These are phyloP conservation scores for Beta corolliflora DNA, from an alignment of 179 eudicot species.

Conservation along the genomic window DNA sequence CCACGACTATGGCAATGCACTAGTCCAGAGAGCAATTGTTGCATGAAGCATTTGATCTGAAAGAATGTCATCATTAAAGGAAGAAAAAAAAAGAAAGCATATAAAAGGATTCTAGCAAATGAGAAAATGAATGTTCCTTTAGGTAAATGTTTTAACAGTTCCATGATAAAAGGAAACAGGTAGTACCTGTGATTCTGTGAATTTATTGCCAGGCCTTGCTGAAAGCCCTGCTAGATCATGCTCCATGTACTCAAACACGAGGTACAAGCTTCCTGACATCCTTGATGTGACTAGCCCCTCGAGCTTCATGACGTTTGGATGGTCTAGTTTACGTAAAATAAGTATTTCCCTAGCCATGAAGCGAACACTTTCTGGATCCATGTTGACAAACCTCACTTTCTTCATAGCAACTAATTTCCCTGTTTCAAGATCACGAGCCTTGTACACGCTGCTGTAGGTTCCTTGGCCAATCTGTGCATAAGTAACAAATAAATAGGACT, in stretches of 20 bases:
- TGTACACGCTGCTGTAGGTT: conserved; percentile 60
- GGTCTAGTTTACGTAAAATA: conserved; percentile 50
- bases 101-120: background rate
- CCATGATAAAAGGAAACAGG: background rate
- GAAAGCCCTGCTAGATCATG: conserved; percentile 61
- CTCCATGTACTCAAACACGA: conserved; percentile 62
- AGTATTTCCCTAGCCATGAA: conserved; percentile 63
- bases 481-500: background rate
- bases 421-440: conserved; percentile 52
- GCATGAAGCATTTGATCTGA: conserved; percentile 56
- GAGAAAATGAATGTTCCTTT: background rate
- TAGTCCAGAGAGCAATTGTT: conserved; percentile 48
- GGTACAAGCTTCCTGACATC: conserved; percentile 55
- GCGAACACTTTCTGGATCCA: conserved; percentile 61
- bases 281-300: conserved; percentile 53
- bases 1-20: conserved; percentile 57
- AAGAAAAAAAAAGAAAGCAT: background rate
- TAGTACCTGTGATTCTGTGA: conserved; percentile 57
- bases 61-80: background rate
- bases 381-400: conserved; percentile 56
- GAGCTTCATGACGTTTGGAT: conserved; percentile 59
- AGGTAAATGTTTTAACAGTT: background rate
- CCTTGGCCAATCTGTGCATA: conserved; percentile 61
- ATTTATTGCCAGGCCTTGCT: conserved; percentile 42
- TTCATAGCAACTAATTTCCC: conserved; percentile 60